These are phyloP conservation scores for Penicillium sp. DNA, from an alignment of 2,329 filamentous ascomycete species.

Conservation along the genomic window DNA sequence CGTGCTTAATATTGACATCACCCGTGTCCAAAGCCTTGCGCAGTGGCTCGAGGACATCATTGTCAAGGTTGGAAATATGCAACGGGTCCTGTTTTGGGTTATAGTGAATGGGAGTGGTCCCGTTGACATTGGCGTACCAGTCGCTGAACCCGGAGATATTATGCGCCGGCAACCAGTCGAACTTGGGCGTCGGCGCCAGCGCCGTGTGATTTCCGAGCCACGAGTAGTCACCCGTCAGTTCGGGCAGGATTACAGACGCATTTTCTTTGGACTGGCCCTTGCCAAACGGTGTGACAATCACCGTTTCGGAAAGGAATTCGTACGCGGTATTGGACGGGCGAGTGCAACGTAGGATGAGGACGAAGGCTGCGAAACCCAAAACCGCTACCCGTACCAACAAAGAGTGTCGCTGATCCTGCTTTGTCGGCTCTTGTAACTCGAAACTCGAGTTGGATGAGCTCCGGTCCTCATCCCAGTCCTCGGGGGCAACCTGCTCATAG, in stretches of 20 bases:
- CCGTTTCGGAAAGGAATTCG: slow-evolving; percentile 22
- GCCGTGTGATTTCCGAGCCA: slow-evolving; percentile 26
- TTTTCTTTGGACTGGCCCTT: slow-evolving; percentile 10
- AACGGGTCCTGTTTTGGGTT: slow-evolving; percentile 40
- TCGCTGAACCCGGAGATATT: slow-evolving; percentile 23
- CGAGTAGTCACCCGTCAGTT: slow-evolving; percentile 18
- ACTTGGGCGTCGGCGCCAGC: slow-evolving; percentile 10
- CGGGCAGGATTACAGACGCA: slow-evolving; percentile 15
- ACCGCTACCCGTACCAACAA: slow-evolving; percentile 10
- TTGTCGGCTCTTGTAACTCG: neutral
- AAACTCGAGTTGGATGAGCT: slow-evolving; percentile 6
- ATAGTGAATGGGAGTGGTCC: slow-evolving; percentile 29
- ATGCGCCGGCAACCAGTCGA: slow-evolving; percentile 24
- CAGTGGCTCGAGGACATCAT: slow-evolving; percentile 29
- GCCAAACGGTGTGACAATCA: slow-evolving; percentile 22
- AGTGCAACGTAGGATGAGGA: slow-evolving; percentile 13
- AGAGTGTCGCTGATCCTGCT: neutral
- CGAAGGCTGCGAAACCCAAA: neutral
- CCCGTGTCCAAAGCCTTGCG: slow-evolving; percentile 18
- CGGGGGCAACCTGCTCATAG: slow-evolving; percentile 15
- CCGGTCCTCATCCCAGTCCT: slow-evolving; percentile 18
- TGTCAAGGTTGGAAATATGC: slow-evolving; percentile 43
- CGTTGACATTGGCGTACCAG: slow-evolving; percentile 19
- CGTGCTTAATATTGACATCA: slow-evolving; percentile 41
- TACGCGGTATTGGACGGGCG: slow-evolving; percentile 20